A percentile compares a stretch with the other conserved stretches of the same genome.
These are phyloP conservation scores for Colletotrichum aenigma DNA, from an alignment of 2,329 filamentous ascomycete genomes.

Conservation along the genomic window DNA sequence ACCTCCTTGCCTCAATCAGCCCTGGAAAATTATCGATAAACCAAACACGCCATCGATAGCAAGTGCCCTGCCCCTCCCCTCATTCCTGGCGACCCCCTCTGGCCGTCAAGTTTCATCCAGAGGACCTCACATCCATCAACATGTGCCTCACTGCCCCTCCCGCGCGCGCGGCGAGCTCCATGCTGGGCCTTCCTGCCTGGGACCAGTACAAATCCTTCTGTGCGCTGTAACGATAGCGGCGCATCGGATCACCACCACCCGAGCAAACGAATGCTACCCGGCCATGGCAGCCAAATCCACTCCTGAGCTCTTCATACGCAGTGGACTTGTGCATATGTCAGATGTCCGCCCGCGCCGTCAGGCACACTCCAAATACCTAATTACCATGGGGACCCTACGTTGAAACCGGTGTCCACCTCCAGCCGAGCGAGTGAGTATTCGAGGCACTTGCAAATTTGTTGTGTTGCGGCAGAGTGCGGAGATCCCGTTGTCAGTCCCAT, in stretches of 20 bases:
- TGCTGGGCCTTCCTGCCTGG: background rate
- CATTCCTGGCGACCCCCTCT: background rate
- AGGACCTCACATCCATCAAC: background rate
- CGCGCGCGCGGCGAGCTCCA: background rate
- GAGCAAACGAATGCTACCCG: background rate
- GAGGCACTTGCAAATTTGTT: no score
- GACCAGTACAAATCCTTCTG: background rate
- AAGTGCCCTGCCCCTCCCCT: background rate
- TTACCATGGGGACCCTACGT: no score
- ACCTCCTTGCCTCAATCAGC: background rate
- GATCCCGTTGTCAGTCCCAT: background rate
- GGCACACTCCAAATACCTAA: no score
- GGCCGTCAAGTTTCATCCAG: conserved; percentile 1
- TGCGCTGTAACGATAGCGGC: background rate
- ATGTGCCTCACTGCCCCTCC: background rate
- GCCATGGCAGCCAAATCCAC: background rate
- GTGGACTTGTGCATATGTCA: no score
- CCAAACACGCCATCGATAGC: background rate
- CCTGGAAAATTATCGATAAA: background rate
- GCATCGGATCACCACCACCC: background rate
- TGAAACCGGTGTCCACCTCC: background rate
- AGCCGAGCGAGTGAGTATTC: background rate
- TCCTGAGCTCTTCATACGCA: no score
- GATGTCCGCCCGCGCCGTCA: no score
- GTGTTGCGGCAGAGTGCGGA: background rate